These are phyloP conservation scores for Cercospora berteroae DNA, from an alignment of 2,329 filamentous ascomycete species.

Conservation along the genomic window DNA sequence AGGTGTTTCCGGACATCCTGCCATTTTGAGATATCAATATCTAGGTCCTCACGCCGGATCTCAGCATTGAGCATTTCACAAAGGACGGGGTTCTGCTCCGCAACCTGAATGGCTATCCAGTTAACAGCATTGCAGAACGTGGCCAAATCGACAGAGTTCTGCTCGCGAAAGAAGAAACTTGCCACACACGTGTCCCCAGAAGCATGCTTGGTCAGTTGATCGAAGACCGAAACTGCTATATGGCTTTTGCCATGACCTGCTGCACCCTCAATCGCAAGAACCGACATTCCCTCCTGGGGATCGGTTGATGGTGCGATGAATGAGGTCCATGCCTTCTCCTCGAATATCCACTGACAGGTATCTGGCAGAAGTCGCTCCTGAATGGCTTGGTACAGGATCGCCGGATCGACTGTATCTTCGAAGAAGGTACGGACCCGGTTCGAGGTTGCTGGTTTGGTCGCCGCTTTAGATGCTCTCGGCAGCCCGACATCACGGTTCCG, in stretches of 20 bases:
- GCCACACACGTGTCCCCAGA: neutral
- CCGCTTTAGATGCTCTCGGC: neutral
- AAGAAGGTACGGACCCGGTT: constrained; percentile 4
- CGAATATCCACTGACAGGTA: constrained; percentile 12
- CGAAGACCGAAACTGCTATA: neutral
- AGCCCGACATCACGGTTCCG: neutral
- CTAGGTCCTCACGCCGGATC: constrained; percentile 8
- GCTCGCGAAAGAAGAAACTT: constrained; percentile 11
- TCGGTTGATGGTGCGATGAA: neutral
- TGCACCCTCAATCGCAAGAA: constrained; percentile 6
- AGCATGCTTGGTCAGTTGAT: neutral
- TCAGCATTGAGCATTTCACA: constrained; percentile 10
- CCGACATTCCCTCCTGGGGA: neutral
- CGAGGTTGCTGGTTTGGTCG: constrained; percentile 8
- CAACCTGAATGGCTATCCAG: constrained; percentile 6
- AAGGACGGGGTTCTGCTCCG: neutral
- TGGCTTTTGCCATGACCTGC: constrained; percentile 9
- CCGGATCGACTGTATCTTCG: constrained; percentile 4
- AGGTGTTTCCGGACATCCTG: constrained; percentile 7
- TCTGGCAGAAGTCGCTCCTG: constrained; percentile 8
- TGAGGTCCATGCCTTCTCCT: neutral
- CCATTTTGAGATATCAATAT: neutral
- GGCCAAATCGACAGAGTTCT: neutral
- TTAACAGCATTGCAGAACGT: constrained; percentile 5
- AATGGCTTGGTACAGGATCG: neutral